Evolutionary conservation across 1,284 basidiomycete species (phyloP).

Genomic region (Microbotryomycetes sp.): DNA sequence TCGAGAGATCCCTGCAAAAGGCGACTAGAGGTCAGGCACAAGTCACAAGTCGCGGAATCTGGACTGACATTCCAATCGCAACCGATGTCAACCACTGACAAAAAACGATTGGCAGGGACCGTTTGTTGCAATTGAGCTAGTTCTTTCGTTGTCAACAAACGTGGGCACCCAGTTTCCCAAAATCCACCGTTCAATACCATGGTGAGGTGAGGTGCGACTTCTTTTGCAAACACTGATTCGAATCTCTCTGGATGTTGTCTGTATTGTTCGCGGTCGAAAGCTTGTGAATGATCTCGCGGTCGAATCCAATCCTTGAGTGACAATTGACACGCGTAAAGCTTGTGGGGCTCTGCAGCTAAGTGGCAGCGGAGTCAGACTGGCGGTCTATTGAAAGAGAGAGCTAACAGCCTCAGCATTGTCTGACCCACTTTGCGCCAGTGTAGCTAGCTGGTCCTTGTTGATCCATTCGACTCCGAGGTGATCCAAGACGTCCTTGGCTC

Average conservation of each 20-base stretch:
- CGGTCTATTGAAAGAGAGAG: too few species aligned
- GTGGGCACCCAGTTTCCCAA: constrained; percentile 69
- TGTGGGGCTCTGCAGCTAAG: constrained; percentile 53
- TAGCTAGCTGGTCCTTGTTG: constrained; percentile 53
- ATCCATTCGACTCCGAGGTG: constrained; percentile 64
- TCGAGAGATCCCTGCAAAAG: constrained; percentile 65
- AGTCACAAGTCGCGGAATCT: neutral
- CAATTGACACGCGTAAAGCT: constrained; percentile 74
- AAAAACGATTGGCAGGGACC: constrained; percentile 53
- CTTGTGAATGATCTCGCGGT: constrained; percentile 49
- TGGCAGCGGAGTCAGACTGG: neutral
- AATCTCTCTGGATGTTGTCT: constrained; percentile 62
- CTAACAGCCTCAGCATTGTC: too few species aligned
- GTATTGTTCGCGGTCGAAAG: constrained; percentile 63
- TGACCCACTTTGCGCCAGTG: constrained; percentile 53
- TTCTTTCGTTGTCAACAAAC: constrained; percentile 65
- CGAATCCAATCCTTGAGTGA: constrained; percentile 63
- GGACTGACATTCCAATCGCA: constrained; percentile 69
- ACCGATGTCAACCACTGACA: constrained; percentile 73
- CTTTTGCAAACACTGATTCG: constrained; percentile 44
- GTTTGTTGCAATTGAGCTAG: constrained; percentile 46
- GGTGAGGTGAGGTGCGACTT: constrained; percentile 76
- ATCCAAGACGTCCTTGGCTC: constrained; percentile 61
- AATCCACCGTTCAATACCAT: constrained; percentile 78
- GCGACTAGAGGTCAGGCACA: neutral